Conservation (phyloP, 169 alveolate genomes). For the Fabrea salina region DNA sequence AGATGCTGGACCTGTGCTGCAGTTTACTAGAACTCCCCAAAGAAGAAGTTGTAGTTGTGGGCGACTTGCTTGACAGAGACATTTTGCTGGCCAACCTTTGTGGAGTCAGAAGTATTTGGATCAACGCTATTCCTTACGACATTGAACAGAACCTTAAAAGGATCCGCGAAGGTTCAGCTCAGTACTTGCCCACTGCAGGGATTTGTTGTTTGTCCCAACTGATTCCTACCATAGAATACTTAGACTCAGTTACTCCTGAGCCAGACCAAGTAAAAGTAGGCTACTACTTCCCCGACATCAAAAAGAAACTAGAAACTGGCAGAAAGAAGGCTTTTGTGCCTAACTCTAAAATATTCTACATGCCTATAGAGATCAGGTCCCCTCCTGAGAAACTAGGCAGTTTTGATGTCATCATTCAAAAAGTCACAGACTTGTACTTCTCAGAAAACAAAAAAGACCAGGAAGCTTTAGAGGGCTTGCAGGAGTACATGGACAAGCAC, state of each 20-base stretch:
- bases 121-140: slow-evolving; percentile 4
- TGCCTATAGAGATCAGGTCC: slow-evolving; percentile 13
- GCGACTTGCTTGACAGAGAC: slow-evolving; percentile 28
- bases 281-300: slow-evolving; percentile 4
- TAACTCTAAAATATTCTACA: neutral
- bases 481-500: neutral
- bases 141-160: slow-evolving; percentile 25
- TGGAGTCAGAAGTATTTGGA: neutral
- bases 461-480: neutral
- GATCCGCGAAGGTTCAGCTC: neutral
- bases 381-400: slow-evolving; percentile 19
- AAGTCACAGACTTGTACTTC: neutral
- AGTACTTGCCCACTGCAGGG: slow-evolving; percentile 11
- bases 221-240: neutral
- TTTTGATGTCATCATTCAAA: slow-evolving; percentile 15
- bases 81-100: neutral
- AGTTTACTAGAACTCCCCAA: neutral
- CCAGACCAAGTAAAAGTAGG: slow-evolving; percentile 13
- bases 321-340: neutral
- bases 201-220: slow-evolving; percentile 4
- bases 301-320: slow-evolving; percentile 26
- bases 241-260: neutral
- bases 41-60: slow-evolving; percentile 30
- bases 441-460: neutral
- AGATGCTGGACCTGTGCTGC: neutral